Base-by-base conservation (phyloP, 108 stramenopile genomes). In the Parmales sp. region DNA sequence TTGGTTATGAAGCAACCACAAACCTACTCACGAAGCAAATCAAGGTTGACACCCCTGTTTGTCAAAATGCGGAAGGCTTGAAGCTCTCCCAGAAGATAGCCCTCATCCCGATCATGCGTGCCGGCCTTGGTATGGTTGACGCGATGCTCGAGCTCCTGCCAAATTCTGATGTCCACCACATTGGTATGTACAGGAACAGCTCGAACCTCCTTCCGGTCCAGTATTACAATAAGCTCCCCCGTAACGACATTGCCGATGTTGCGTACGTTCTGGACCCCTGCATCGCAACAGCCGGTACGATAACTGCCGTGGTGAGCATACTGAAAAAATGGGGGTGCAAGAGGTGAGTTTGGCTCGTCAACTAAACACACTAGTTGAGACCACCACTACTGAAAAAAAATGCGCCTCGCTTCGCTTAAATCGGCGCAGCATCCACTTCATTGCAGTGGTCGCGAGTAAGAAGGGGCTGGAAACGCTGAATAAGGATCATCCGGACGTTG, bases 191-290 rank as follows among this genome's bases (percentile, higher is more conserved):
- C 83, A 75, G 84, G 6, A 73, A 77, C 34, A 77, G 80, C 9
- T 80, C 84, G 31, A 69, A 68, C 2, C 39, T 81, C 23, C 70
- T 87, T 51, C 95, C 98, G 0, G 89, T 96, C 22, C 92, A 95
- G 73, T 99, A 99, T 69, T 99, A 95, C 78, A 96, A 96, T 77
- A 87, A 94, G 26, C 71, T 99, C 29, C 98, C 98, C 13, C 80
- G 80, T 25, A 74, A 82, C 64, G 89, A 89, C 69, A 72, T 76
- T 31, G 73, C 81, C 38, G 88, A 89, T 51, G 84, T 88, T 1
- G 96, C 98, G 37, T 89, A 88, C 73, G 78, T 99, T 25, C 70
- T 99, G 50, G 98, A 99, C 72, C 95, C 95, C 4, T 69, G 91
- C 51, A 93, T 99, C 70, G 91, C 91, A 0, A 92, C 91, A 43